Percentiles rank a stretch among this genome's conserved stretches.
These are phyloP conservation scores for Ceratocystis papillata DNA, from an alignment of 2,329 filamentous ascomycete species.

Conservation along the genomic window DNA sequence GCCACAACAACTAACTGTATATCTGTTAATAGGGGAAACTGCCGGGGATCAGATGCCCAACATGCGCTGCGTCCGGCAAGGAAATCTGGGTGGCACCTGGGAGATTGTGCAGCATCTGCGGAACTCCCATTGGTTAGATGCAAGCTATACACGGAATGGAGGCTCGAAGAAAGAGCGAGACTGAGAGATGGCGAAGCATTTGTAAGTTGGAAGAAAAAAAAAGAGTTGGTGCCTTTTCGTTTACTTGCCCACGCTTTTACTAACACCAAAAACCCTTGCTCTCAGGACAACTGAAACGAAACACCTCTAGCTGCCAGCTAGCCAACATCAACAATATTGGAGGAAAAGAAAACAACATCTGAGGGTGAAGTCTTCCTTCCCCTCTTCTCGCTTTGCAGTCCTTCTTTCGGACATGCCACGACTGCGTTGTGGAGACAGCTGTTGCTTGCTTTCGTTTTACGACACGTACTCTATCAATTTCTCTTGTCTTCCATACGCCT, in stretches of 20 bases:
- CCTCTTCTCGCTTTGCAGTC: no score
- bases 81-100: constrained; percentile 49
- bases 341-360: no score
- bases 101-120: constrained; percentile 41
- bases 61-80: constrained; percentile 39
- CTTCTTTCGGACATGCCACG: no score
- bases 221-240: background rate
- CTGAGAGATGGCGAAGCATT: background rate
- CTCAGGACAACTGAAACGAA: no score
- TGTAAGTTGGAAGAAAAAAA: background rate
- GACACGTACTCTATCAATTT: background rate
- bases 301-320: no score
- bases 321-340: no score
- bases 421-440: no score
- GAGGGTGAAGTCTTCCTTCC: no score
- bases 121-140: constrained; percentile 35
- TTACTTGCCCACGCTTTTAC: background rate
- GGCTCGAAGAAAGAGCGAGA: background rate
- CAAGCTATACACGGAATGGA: background rate
- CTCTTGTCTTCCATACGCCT: no score
- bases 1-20: background rate
- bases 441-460: background rate
- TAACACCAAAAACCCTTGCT: no score
- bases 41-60: constrained; percentile 44
- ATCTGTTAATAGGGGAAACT: constrained; percentile 28